Evolutionary conservation across 228 moss, liverwort and hornwort genomes (phyloP), one percentile per base, ranked within the genome.

Genomic region (Sphagnum magellanicum): DNA sequence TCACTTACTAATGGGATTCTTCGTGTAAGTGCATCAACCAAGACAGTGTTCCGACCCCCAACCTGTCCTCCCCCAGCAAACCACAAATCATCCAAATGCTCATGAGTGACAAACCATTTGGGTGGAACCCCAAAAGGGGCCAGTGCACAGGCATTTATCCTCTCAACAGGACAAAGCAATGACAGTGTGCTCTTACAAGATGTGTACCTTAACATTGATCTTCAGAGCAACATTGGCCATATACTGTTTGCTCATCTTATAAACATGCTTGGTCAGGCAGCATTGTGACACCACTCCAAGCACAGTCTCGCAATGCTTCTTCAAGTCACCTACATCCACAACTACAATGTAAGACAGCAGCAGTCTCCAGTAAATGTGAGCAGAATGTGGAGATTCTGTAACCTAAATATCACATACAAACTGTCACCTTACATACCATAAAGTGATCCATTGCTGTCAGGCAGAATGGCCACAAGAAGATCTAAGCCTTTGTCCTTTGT

Each of bases 1-100:
- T 98, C 98, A 72, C 98, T 98, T 57, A 98, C 98, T 60, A 98
- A 82, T 6, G 98, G 98, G 74, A 98, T 98, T 65, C 83, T 89
- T 58, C 98, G 77, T 16, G 84, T 52, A 3, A 98, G 74, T 0
- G 98, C 98, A 72, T 98, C 98, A 12, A 98, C 94, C 77, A 98
- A 63, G 12, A 98, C 98, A 61, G 98, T 98, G 68, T 98, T 98
- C 50, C 98, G 80, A 7, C 98, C 98, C 60, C 98, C 98, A 53
- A 98, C 98, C 97, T 98, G 79, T 9, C 32, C 14, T 12, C 55
- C 32, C 32, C 32, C 32, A 32, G 32, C 32, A 32, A 32, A 3
- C 32, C 8, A 55, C 55, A 55, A 55, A 55, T 12, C 55, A 55
- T 32, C 32, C 32, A 32, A 32, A 32, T 32, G 32, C 32, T 32